phyloP scores from a whole-genome alignment of 2,329 filamentous ascomycete genomes.

The Fusarium brachygibbosum region DNA sequence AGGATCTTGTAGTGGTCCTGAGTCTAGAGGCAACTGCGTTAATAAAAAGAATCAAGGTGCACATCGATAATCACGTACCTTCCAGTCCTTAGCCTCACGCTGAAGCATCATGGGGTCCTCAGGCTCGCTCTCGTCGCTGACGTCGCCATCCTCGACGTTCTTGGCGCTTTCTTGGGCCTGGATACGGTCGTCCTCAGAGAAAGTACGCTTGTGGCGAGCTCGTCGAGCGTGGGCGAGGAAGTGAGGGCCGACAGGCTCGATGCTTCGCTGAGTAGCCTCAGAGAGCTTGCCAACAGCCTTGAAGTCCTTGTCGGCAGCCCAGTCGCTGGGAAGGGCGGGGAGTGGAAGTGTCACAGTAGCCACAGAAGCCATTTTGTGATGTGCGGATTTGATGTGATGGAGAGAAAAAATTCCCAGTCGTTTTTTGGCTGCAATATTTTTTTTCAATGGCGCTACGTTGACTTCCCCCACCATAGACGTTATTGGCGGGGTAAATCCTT shows the following conservation, averaged over 20 bases:
- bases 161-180: conserved; percentile 95
- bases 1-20: conserved; percentile 99
- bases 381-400: conserved; percentile 40
- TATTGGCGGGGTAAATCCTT: conserved; percentile 46
- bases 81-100: conserved; percentile 99
- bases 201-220: conserved; percentile 95
- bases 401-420: conserved; percentile 31
- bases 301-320: conserved; percentile 92
- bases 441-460: conserved; percentile 32
- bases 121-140: conserved; percentile 90
- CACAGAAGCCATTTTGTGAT: conserved; percentile 72
- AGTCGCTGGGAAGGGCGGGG: conserved; percentile 82
- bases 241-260: conserved; percentile 96
- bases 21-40: conserved; percentile 62
- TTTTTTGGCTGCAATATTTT: conserved; percentile 38
- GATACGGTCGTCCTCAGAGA: conserved; percentile 98
- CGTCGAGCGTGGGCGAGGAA: conserved; percentile 97
- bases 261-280: conserved; percentile 82
- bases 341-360: conserved; percentile 74
- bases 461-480: conserved; percentile 42
- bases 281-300: conserved; percentile 84
- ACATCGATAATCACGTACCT: conserved; percentile 68
- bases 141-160: conserved; percentile 93
- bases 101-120: conserved; percentile 94
- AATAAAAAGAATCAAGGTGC: background rate